These are phyloP conservation scores for Fonsecaea nubica DNA, from an alignment of 2,329 filamentous ascomycete genomes.

Conservation along the genomic window DNA sequence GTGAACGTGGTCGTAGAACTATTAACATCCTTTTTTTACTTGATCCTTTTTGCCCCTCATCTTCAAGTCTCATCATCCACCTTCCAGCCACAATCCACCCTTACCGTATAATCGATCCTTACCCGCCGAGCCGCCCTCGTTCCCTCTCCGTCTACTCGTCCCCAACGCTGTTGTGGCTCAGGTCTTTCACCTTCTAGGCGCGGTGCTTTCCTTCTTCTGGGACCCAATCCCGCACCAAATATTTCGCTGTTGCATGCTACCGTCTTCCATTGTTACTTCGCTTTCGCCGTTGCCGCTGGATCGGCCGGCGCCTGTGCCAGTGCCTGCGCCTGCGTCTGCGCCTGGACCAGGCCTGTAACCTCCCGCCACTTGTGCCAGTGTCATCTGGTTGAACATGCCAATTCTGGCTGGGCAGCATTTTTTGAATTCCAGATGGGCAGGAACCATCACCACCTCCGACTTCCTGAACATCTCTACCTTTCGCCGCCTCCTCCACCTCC, in stretches of 20 bases:
- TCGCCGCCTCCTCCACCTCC: slow-evolving; percentile 34
- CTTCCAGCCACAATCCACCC: not conserved
- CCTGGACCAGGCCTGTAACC: slow-evolving; percentile 1
- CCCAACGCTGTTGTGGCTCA: not conserved
- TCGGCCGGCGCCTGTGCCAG: slow-evolving; percentile 6
- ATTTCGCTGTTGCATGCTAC: not conserved
- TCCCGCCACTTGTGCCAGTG: slow-evolving; percentile 10
- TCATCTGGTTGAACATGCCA: slow-evolving; percentile 28
- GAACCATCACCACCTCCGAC: slow-evolving; percentile 38
- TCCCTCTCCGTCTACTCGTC: not conserved
- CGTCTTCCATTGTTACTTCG: not conserved
- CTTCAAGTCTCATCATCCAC: not conserved
- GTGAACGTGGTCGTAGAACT: slow-evolving; percentile 16
- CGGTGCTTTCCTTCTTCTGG: not conserved
- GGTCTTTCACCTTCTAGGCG: slow-evolving; percentile 4
- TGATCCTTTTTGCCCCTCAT: slow-evolving; percentile 12
- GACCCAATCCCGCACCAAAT: not conserved
- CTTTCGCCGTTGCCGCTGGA: slow-evolving; percentile 16
- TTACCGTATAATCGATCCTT: not conserved
- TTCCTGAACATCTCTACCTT: slow-evolving; percentile 40
- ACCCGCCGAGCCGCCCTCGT: not conserved
- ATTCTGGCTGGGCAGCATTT: slow-evolving; percentile 22
- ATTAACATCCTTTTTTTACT: slow-evolving; percentile 2
- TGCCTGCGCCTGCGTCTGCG: slow-evolving; percentile 4
- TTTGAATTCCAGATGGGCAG: slow-evolving; percentile 34